These are phyloP conservation scores for Metarhizium rileyi DNA, from an alignment of 2,329 filamentous ascomycete species.

Conservation along the genomic window DNA sequence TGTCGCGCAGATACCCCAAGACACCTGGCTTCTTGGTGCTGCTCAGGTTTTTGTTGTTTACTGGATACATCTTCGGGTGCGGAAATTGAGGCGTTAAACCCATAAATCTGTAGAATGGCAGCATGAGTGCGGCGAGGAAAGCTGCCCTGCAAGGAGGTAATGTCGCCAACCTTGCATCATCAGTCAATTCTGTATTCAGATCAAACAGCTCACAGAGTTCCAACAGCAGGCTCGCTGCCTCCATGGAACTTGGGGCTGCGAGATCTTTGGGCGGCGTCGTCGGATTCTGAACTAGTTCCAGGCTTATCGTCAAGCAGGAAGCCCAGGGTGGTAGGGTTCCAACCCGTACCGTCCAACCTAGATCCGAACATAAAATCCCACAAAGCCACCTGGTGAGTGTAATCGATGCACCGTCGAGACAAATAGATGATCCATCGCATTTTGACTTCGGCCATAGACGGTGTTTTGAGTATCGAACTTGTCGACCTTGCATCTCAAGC, in stretches of 20 bases:
- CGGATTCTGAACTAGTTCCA: neutral
- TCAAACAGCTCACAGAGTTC: constrained; percentile 1
- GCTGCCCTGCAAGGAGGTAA: constrained; percentile 1
- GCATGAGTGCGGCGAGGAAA: constrained; percentile 3
- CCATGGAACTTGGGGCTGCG: neutral
- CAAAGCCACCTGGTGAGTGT: neutral
- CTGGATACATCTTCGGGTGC: neutral
- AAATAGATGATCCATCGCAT: neutral
- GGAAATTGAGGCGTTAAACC: constrained; percentile 1
- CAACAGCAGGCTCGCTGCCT: neutral
- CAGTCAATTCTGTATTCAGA: neutral
- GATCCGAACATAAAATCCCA: neutral
- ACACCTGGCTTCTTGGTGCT: neutral
- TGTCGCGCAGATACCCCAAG: constrained; percentile 6
- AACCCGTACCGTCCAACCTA: neutral
- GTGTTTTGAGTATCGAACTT: neutral
- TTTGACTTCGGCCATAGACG: neutral
- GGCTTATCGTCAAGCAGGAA: neutral
- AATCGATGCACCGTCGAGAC: neutral
- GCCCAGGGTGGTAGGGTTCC: neutral
- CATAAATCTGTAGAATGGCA: constrained; percentile 1
- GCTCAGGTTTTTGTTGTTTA: neutral
- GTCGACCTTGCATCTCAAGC: constrained; percentile 3
- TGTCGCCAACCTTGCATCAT: neutral
- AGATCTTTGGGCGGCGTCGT: neutral